A percentile compares a stretch with the other conserved stretches of the same genome.
Evolutionary conservation across 2,329 filamentous ascomycete species (phyloP).

Genomic region (Ophiostoma novo-ulmi): DNA sequence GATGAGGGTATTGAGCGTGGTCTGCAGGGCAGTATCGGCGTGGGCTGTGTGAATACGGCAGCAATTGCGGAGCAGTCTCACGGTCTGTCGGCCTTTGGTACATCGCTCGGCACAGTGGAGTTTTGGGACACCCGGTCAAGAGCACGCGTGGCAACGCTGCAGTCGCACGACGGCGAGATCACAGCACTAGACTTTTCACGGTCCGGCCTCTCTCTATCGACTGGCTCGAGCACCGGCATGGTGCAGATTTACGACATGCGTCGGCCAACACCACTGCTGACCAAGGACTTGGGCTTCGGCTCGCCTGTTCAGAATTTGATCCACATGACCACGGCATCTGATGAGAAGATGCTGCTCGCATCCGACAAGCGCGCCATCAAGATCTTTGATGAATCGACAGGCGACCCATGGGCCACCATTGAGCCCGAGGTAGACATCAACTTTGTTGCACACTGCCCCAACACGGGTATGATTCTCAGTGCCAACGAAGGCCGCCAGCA

Average conservation of each 20-base stretch:
- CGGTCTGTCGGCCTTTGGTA: constrained; percentile 88
- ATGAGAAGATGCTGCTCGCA: constrained; percentile 82
- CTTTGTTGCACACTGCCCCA: constrained; percentile 84
- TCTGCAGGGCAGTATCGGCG: constrained; percentile 78
- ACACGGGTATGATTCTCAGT: constrained; percentile 91
- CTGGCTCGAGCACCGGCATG: constrained; percentile 81
- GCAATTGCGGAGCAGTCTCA: constrained; percentile 85
- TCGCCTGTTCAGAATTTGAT: constrained; percentile 83
- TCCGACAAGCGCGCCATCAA: constrained; percentile 96
- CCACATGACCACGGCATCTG: constrained; percentile 64
- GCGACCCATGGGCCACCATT: constrained; percentile 89
- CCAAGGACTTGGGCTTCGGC: constrained; percentile 94
- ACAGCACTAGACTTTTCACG: constrained; percentile 83
- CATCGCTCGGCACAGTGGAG: constrained; percentile 89
- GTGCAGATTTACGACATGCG: constrained; percentile 89
- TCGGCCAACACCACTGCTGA: constrained; percentile 75
- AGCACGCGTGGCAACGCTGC: constrained; percentile 71
- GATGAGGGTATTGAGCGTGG: constrained; percentile 71
- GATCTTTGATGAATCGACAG: constrained; percentile 80
- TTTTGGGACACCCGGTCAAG: constrained; percentile 91
- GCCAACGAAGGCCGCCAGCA: constrained; percentile 96
- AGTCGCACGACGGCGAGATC: constrained; percentile 64
- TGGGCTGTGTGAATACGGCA: constrained; percentile 80
- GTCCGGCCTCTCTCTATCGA: constrained; percentile 77
- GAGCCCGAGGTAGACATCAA: constrained; percentile 95